phyloP scores from a whole-genome alignment of 352 stramenopile species.

The Phytophthora citricola region DNA sequence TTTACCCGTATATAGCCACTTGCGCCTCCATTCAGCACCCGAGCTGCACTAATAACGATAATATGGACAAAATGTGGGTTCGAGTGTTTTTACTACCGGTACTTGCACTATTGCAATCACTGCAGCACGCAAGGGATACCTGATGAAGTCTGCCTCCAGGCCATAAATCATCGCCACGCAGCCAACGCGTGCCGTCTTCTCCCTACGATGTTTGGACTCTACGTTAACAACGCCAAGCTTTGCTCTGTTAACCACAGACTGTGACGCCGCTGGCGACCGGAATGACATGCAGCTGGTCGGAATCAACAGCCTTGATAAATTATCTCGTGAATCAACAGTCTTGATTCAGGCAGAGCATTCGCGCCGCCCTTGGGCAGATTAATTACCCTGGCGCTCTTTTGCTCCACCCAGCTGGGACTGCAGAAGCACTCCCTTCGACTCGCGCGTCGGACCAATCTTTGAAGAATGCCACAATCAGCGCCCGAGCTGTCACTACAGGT shows the following conservation, averaged over 20 bases:
- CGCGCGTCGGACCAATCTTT: constrained; percentile 31
- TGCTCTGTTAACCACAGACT: too few species aligned
- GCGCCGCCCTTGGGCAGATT: constrained; percentile 8
- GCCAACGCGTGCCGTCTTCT: background rate
- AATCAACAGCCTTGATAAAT: too few species aligned
- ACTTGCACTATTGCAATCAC: too few species aligned
- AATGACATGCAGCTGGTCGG: background rate
- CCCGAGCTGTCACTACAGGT: background rate
- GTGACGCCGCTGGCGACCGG: background rate
- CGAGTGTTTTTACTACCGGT: background rate
- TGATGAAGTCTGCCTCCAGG: background rate
- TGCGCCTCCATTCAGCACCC: constrained; percentile 2
- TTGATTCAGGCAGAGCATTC: constrained; percentile 11
- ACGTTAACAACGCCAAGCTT: too few species aligned
- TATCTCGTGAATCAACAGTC: too few species aligned
- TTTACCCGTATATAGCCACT: constrained; percentile 28
- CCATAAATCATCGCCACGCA: constrained; percentile 1
- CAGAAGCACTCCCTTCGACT: constrained; percentile 16
- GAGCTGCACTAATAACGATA: constrained; percentile 27
- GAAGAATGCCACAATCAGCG: constrained; percentile 12
- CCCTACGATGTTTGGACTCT: background rate
- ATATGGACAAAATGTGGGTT: constrained; percentile 33
- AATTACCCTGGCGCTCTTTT: background rate
- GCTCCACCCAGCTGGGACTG: constrained; percentile 18
- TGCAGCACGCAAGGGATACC: background rate